Base-by-base conservation (phyloP, 164 flowering plant species). In the Warburgia ugandensis region DNA sequence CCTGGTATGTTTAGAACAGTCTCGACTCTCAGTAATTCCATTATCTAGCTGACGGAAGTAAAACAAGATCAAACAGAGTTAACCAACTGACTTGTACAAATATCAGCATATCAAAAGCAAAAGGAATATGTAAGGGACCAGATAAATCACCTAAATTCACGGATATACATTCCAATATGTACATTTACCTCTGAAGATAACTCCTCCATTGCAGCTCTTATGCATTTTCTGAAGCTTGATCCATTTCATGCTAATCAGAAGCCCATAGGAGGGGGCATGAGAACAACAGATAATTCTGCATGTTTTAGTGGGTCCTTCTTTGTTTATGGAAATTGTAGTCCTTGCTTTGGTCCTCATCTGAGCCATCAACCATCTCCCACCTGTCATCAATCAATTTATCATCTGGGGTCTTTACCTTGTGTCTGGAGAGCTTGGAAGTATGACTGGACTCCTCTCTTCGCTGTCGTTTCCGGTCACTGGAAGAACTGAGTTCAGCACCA, bases 131-230 rank as follows among this genome's bases (percentile, higher is more conserved):
- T 43, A 47, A 16, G 55, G 55, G 30, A 61, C 48, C 59, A 55
- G 51, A 59, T 64, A 48, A 47, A 47, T 56, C 52, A 54, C 56
- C 65, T 47, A 61, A 43, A 48, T 55, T 37, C 44, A 31, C 29
- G 33, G 8, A 56, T 46, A 40, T 58, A 45, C 28, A 41, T 48
- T 60, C 54, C 59, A 56, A 59, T 75, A 45, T 61, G 74, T 73
- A 75, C 21, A 58, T 56, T 73, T 74, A 77, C 85, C 85, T 71
- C 72, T 65, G 31, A 59, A 58, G 50, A 48, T 48, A 68, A 40
- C 60, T 56, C 54, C 22, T 27, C 37, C 36, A 45, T 41, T 27
- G 54, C 45, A 12, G 45, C 29, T 48, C 32, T 45, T 28, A 38
- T 23, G 53, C 33, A 48, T 45, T 50, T 28, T 52, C 39, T 20